A percentile compares a stretch with the other conserved stretches of the same genome.
These are phyloP conservation scores for Hemileccinum rubropunctum DNA, from an alignment of 768 basidiomycete species.

Conservation along the genomic window DNA sequence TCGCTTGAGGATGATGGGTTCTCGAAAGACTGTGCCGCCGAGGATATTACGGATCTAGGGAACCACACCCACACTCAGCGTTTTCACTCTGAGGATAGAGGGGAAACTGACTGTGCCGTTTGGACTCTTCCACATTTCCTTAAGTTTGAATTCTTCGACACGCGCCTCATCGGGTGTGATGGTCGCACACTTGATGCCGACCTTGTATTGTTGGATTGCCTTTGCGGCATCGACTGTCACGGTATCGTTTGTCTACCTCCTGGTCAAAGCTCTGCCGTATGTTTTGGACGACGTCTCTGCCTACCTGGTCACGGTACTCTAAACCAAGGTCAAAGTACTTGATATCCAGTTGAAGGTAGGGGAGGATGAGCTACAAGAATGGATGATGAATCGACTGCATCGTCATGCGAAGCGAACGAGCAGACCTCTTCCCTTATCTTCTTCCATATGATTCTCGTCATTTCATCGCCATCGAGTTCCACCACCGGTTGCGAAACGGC, in stretches of 20 bases:
- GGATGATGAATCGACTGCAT: not conserved
- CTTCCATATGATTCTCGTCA: conserved; percentile 99
- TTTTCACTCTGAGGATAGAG: not conserved
- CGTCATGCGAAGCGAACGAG: conserved; percentile 5
- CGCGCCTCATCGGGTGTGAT: conserved; percentile 98
- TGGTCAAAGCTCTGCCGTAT: not conserved
- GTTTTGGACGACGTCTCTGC: not conserved
- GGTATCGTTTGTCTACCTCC: conserved; percentile 81
- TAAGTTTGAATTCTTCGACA: conserved; percentile 95
- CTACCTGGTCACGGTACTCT: conserved; percentile 85
- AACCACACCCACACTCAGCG: not conserved
- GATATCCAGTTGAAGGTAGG: conserved; percentile 92
- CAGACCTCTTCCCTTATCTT: conserved; percentile 91
- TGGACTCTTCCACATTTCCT: conserved; percentile 98
- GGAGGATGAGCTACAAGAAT: conserved; percentile 81
- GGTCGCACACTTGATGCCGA: conserved; percentile 99
- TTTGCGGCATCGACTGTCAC: conserved; percentile 93
- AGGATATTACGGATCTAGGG: conserved; percentile 92
- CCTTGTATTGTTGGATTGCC: conserved; percentile 90
- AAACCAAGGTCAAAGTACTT: conserved; percentile 98
- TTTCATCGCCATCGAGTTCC: conserved; percentile 97
- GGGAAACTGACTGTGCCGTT: conserved; percentile 77
- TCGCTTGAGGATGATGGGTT: conserved; percentile 89
- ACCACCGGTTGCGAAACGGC: conserved; percentile 86
- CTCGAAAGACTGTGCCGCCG: conserved; percentile 97